These are phyloP conservation scores for Hypoxylon perforatum DNA, from an alignment of 495 filamentous ascomycete genomes.

Conservation along the genomic window DNA sequence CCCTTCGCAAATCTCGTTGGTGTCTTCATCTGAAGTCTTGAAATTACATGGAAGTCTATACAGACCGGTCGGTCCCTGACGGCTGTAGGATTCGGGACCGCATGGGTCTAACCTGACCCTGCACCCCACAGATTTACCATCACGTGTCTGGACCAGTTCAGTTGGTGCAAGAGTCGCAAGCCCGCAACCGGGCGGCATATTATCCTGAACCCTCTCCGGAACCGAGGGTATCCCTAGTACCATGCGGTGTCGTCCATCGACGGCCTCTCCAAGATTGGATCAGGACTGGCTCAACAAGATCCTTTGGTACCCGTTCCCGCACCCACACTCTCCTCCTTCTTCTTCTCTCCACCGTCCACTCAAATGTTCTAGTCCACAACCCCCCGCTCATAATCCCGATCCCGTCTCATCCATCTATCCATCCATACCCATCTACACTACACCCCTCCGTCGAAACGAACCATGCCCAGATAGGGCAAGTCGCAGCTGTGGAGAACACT, in stretches of 20 bases:
- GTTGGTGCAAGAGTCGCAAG: too few relatives aligned
- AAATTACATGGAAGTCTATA: too few relatives aligned
- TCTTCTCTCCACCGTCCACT: not conserved
- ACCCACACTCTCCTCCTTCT: not conserved
- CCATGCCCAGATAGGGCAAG: not conserved
- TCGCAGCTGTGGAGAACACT: not conserved
- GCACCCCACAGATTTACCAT: too few relatives aligned
- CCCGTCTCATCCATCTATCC: not conserved
- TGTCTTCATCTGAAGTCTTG: too few relatives aligned
- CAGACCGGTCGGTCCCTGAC: too few relatives aligned
- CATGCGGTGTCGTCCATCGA: not conserved
- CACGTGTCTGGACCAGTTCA: too few relatives aligned
- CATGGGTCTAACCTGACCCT: too few relatives aligned
- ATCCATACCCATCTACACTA: too few relatives aligned
- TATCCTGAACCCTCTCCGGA: not conserved
- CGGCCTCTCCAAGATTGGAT: not conserved
- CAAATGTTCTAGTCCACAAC: not conserved
- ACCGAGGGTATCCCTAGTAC: not conserved
- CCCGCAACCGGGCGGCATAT: too few relatives aligned
- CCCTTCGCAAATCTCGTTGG: too few relatives aligned
- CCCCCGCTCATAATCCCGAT: not conserved
- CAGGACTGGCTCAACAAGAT: constrained; percentile 5
- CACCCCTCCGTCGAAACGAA: not conserved
- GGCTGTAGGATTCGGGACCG: too few relatives aligned
- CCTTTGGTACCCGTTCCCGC: not conserved